Percentiles rank a stretch among this genome's conserved stretches.
Evolutionary conservation across 2,329 filamentous ascomycete genomes (phyloP).

Genomic region (Aspergillus fumigatus): DNA sequence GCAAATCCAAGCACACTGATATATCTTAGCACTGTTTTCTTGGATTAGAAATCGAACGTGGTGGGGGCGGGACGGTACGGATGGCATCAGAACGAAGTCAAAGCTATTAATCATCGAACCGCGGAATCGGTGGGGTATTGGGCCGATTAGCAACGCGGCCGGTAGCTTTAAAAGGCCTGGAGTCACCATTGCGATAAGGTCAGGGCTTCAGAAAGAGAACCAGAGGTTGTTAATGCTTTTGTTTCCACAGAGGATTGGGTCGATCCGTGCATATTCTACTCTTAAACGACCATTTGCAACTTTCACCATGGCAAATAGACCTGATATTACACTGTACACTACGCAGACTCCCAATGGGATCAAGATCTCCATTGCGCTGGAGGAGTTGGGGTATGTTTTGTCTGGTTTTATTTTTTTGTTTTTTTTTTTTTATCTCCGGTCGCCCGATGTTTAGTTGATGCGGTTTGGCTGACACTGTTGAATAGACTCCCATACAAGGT

Average conservation of each 20-base stretch:
- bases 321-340: slow-evolving; percentile 78
- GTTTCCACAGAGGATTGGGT: background rate
- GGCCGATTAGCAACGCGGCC: background rate
- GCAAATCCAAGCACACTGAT: background rate
- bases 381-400: slow-evolving; percentile 62
- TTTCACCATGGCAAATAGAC: slow-evolving; percentile 26
- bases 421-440: background rate
- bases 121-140: background rate
- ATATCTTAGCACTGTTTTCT: background rate
- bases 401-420: no score
- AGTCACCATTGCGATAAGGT: background rate
- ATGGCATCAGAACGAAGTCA: background rate
- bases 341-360: slow-evolving; percentile 81
- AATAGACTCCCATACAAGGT: slow-evolving; percentile 67
- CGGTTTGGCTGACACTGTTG: background rate
- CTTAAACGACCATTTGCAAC: slow-evolving; percentile 6
- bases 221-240: background rate
- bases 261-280: background rate
- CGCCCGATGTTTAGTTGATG: no score
- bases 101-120: slow-evolving; percentile 5
- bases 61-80: background rate
- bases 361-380: slow-evolving; percentile 81
- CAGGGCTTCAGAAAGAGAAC: background rate
- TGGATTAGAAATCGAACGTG: background rate
- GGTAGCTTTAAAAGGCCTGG: background rate